phyloP scores from a whole-genome alignment of 2,329 filamentous ascomycete species.

The Fusarium sp. region DNA sequence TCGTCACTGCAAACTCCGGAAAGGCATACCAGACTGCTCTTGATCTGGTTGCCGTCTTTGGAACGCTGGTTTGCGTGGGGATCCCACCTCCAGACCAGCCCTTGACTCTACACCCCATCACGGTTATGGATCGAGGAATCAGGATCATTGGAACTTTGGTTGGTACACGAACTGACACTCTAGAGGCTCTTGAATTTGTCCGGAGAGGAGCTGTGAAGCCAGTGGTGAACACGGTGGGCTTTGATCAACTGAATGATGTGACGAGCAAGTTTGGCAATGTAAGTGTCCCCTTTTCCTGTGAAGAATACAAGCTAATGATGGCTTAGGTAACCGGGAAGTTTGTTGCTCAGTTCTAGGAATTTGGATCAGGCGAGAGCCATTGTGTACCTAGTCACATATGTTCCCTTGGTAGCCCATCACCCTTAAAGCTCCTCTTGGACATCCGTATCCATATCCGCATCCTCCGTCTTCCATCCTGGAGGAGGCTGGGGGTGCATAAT shows the following conservation, averaged over 20 bases:
- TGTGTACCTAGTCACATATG: not conserved
- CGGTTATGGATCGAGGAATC: constrained; percentile 51
- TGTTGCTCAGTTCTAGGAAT: not conserved
- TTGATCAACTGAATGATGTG: constrained; percentile 1
- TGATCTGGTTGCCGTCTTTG: constrained; percentile 45
- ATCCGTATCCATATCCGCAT: not conserved
- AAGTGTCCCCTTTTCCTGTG: not conserved
- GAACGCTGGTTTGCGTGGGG: constrained; percentile 54
- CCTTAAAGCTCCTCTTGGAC: not conserved
- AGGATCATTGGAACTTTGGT: constrained; percentile 51
- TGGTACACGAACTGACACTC: constrained; percentile 52
- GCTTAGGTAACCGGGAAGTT: constrained; percentile 14
- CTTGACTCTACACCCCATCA: constrained; percentile 50
- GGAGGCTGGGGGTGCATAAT: not conserved
- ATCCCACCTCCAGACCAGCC: constrained; percentile 46
- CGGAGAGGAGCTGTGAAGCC: constrained; percentile 29
- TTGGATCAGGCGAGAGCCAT: not conserved
- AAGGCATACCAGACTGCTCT: constrained; percentile 51
- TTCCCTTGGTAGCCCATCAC: not conserved
- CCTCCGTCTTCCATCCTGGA: not conserved
- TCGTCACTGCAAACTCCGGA: constrained; percentile 47
- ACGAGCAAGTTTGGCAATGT: not conserved
- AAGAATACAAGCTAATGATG: not conserved
- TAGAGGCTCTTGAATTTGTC: constrained; percentile 57
- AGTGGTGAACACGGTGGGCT: not conserved